Conservation (phyloP, 352 stramenopile species). For the Phytophthora uliginosa region DNA sequence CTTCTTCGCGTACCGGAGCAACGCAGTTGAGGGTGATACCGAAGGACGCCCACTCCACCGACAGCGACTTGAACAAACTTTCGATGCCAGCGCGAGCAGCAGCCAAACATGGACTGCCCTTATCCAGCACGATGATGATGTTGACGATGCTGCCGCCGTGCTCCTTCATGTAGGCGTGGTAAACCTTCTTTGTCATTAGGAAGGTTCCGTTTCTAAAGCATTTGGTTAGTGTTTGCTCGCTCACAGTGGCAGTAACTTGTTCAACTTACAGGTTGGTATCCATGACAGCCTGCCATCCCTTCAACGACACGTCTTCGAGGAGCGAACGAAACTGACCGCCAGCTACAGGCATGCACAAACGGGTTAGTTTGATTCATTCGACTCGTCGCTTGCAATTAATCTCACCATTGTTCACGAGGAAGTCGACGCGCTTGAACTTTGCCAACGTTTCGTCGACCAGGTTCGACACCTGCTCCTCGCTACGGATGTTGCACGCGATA, state of each 20-base stretch:
- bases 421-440: slow-evolving; percentile 84
- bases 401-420: slow-evolving; percentile 94
- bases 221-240: slow-evolving; percentile 55
- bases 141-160: slow-evolving; percentile 95
- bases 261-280: slow-evolving; percentile 88
- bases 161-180: slow-evolving; percentile 94
- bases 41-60: slow-evolving; percentile 93
- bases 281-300: slow-evolving; percentile 93
- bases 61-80: slow-evolving; percentile 95
- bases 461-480: slow-evolving; percentile 65
- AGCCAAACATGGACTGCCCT: slow-evolving; percentile 91
- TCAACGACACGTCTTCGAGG: slow-evolving; percentile 89
- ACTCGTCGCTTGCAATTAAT: not conserved
- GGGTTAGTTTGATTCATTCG: not conserved
- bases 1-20: slow-evolving; percentile 57
- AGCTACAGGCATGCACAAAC: slow-evolving; percentile 29
- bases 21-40: slow-evolving; percentile 94
- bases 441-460: slow-evolving; percentile 73
- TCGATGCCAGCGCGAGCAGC: slow-evolving; percentile 92
- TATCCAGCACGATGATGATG: slow-evolving; percentile 95
- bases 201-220: slow-evolving; percentile 88
- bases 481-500: slow-evolving; percentile 72
- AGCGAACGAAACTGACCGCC: slow-evolving; percentile 93
- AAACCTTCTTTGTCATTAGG: slow-evolving; percentile 93
- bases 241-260: slow-evolving; percentile 59